These are phyloP conservation scores for Pichia cactophila DNA, from an alignment of 1,139 yeast species.

Conservation along the genomic window DNA sequence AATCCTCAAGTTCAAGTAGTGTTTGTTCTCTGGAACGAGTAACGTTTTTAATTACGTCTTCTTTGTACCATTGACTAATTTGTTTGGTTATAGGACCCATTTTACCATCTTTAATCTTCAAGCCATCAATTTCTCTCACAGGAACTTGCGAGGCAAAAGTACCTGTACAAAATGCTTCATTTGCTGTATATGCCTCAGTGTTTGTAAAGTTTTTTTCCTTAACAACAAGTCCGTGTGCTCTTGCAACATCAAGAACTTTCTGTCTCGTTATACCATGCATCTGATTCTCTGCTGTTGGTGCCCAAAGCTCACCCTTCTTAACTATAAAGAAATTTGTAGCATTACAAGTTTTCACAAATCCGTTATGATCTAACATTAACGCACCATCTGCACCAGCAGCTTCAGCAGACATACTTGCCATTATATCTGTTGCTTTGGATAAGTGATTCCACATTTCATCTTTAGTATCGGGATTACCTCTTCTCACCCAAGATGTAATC, in stretches of 20 bases:
- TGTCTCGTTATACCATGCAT: conserved; percentile 11
- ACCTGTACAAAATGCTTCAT: conserved; percentile 9
- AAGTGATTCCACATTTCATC: conserved; percentile 11
- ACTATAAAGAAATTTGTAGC: conserved; percentile 8
- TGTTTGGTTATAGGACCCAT: conserved; percentile 4
- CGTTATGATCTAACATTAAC: conserved; percentile 5
- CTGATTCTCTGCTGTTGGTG: conserved; percentile 8
- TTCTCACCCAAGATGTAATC: conserved; percentile 8
- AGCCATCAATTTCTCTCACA: conserved; percentile 6
- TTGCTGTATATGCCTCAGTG: conserved; percentile 7
- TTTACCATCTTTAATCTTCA: conserved; percentile 1
- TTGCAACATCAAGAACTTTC: conserved; percentile 6
- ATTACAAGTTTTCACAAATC: conserved; percentile 11
- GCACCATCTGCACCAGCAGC: conserved; percentile 10
- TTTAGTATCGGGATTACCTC: conserved; percentile 9
- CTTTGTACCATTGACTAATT: conserved; percentile 4
- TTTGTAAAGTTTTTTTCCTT: conserved; percentile 5
- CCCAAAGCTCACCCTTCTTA: conserved; percentile 8
- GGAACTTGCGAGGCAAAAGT: conserved; percentile 10
- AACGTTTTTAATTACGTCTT: conserved; percentile 1
- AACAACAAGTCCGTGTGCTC: conserved; percentile 2
- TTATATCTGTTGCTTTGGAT: conserved; percentile 8
- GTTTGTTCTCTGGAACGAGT: neutral
- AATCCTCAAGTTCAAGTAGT: neutral
- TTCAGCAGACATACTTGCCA: conserved; percentile 5